Conservation (phyloP, 1,139 yeast genomes). For the Candida glucosophila region DNA sequence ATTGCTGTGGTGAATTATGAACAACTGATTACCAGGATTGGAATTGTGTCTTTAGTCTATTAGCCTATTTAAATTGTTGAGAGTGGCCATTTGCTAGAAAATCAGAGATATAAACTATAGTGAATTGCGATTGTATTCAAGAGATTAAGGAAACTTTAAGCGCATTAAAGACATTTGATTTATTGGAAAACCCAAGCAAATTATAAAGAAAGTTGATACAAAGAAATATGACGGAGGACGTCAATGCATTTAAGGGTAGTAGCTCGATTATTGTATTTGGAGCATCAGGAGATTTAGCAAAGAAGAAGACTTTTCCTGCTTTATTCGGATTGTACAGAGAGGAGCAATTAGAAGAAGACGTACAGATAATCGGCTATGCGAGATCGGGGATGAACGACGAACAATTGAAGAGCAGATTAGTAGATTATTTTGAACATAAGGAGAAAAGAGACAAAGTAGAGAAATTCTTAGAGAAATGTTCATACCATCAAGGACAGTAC, state of each 20-base stretch:
- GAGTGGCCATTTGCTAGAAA: too few relatives aligned
- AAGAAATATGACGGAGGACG: conserved; percentile 2
- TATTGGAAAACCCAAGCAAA: too few relatives aligned
- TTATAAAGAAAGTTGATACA: too few relatives aligned
- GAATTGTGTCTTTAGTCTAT: too few relatives aligned
- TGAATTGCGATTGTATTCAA: too few relatives aligned
- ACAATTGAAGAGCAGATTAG: conserved; percentile 60
- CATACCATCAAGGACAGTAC: conserved; percentile 73
- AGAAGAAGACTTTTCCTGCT: conserved; percentile 89
- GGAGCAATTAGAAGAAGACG: conserved; percentile 64
- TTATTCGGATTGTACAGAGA: conserved; percentile 67
- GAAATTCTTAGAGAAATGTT: conserved; percentile 54
- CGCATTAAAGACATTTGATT: too few relatives aligned
- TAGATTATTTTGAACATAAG: conserved; percentile 55
- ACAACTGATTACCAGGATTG: too few relatives aligned
- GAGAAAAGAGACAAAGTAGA: conserved; percentile 41
- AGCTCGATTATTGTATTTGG: conserved; percentile 76
- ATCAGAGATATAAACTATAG: too few relatives aligned
- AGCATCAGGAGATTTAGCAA: conserved; percentile 95
- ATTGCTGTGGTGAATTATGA: too few relatives aligned
- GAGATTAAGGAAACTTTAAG: too few relatives aligned
- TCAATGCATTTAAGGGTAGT: conserved; percentile 44
- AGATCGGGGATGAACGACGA: conserved; percentile 64
- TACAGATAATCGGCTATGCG: conserved; percentile 85
- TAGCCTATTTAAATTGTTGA: too few relatives aligned